These are phyloP conservation scores for Penicillium sp. DNA, from an alignment of 2,329 filamentous ascomycete species.

Conservation along the genomic window DNA sequence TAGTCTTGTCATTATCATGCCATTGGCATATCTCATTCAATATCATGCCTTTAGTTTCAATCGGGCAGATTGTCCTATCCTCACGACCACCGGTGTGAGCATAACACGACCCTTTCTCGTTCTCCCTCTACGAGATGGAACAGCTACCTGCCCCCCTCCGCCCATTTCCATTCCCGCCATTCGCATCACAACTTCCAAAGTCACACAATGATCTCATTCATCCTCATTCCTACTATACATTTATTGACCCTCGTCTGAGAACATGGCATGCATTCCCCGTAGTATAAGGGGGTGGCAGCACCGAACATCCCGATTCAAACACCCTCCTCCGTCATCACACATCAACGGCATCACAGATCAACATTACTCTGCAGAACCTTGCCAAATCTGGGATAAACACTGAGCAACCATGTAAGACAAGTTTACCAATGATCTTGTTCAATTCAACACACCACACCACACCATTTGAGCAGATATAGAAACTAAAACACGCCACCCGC, in stretches of 20 bases:
- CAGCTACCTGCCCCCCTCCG: no score
- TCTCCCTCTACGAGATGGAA: background rate
- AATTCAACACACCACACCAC: conserved; percentile 1
- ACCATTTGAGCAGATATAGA: background rate
- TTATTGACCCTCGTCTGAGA: background rate
- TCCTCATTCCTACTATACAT: no score
- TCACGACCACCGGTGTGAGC: background rate
- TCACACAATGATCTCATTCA: background rate
- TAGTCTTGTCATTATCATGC: background rate
- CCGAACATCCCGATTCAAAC: background rate
- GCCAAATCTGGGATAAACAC: background rate
- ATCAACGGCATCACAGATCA: background rate
- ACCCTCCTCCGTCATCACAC: background rate
- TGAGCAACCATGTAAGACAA: background rate
- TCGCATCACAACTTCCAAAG: no score
- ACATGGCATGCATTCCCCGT: background rate
- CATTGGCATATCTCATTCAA: background rate
- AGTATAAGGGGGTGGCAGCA: background rate
- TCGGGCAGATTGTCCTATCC: background rate
- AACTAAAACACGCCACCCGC: background rate
- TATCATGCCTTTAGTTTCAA: background rate
- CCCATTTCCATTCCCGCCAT: no score
- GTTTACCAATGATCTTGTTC: background rate
- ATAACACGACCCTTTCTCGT: background rate
- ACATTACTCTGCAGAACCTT: background rate